Conservation (phyloP, 306 rosid species). For the Ochetophila trinervis region DNA sequence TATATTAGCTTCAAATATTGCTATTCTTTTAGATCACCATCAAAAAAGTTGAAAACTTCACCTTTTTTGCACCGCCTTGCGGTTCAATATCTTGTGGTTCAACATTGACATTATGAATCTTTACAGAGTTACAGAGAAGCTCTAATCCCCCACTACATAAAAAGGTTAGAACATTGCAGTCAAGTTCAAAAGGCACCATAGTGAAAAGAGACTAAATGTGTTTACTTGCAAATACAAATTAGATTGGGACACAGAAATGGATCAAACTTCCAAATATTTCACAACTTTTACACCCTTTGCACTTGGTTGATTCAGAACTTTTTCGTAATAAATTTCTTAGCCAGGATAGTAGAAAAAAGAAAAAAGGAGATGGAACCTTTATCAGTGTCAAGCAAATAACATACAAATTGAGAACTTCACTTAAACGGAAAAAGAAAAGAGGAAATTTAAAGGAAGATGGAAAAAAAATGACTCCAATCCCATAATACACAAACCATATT, state of each 20-base stretch:
- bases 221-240: neutral
- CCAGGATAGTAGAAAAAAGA: too few species aligned
- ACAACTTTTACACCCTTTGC: neutral
- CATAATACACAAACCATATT: too few species aligned
- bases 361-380: too few species aligned
- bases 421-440: too few species aligned
- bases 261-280: neutral
- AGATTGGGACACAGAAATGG: neutral
- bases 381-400: too few species aligned
- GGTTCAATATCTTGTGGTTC: slow-evolving; percentile 50
- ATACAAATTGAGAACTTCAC: too few species aligned
- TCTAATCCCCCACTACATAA: slow-evolving; percentile 80
- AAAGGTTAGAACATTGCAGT: slow-evolving; percentile 13
- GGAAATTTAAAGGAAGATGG: too few species aligned
- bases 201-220: neutral
- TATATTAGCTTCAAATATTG: neutral
- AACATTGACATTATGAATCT: slow-evolving; percentile 67
- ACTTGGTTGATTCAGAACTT: neutral
- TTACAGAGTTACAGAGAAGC: slow-evolving; percentile 86
- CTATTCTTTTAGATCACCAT: neutral
- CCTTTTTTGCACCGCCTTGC: slow-evolving; percentile 58
- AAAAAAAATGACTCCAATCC: too few species aligned
- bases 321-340: neutral
- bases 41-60: slow-evolving; percentile 9
- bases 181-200: slow-evolving; percentile 7